Base-by-base conservation (phyloP, 192 early-diverging fungal genomes). In the Piromyces finnis region DNA sequence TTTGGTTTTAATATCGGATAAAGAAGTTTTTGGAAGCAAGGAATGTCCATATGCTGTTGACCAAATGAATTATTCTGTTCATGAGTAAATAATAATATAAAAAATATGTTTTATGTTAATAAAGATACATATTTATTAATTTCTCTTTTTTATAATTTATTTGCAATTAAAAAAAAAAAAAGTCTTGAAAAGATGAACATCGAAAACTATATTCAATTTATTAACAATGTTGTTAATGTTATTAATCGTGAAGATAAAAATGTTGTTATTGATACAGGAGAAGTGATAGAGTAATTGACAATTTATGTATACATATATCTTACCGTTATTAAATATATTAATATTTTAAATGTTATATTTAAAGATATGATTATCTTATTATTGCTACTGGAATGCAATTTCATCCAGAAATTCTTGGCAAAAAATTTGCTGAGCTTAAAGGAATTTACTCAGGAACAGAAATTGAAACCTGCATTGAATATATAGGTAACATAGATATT, bases 351-450 rank as follows among this genome's bases (percentile, higher is more conserved):
- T 35, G 12, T 7, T 35, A 35, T 35, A n/a, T 14, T 14, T 26
- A 68, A 59, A 88, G 87, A 22, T 89, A 89, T 79, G 87, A 89
- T 59, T 89, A 85, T 81, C 59, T 89, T 27, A 80, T 89, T 78
- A 79, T 89, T 29, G 83, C 85, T 26, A 87, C 88, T 2, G 87
- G 87, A 9, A 32, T 89, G 6, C 88, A 89, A 77, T 88, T 86
- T 77, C 79, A 81, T 39, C 78, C 82, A 6, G 80, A 79, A 4
- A 81, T 77, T 9, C 78, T 87, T 16, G 81, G 77, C 28, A 83
- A 82, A 13, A 82, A 82, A 6, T 79, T 87, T 29, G 83, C 77
- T 28, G 35, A 26, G 18, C 26, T 86, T 7, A 30, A 41, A 78
- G 88, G 87, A 0, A 85, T 88, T 6, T 85, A 78, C 30, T 39